A percentile compares a stretch with the other conserved stretches of the same genome.
Evolutionary conservation across 176 grass and related monocot genomes (phyloP).

Genomic region (sorghum (Sorghum bicolor)): Sorghum_bicolor_NCBIv3 NC_012871.2:4309001-4309500

Average conservation of each 20-base stretch:
- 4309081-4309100: background rate
- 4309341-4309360: background rate
- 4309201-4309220: slow-evolving; percentile 3
- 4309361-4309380: background rate
- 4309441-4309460: background rate
- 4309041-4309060: background rate
- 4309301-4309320: background rate
- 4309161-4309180: background rate
- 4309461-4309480: slow-evolving; percentile 13
- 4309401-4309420: background rate
- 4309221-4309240: background rate
- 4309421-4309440: slow-evolving; percentile 1
- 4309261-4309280: slow-evolving; percentile 3
- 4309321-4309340: slow-evolving; percentile 3
- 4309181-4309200: background rate
- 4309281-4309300: background rate
- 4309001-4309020: background rate
- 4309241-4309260: background rate
- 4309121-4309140: background rate
- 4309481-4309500: slow-evolving; percentile 12
- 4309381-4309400: background rate
- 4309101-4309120: background rate
- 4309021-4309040: background rate
- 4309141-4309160: background rate
- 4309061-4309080: background rate